These are phyloP conservation scores for Polytolypa hystricis DNA, from an alignment of 2,329 filamentous ascomycete species.

Conservation along the genomic window DNA sequence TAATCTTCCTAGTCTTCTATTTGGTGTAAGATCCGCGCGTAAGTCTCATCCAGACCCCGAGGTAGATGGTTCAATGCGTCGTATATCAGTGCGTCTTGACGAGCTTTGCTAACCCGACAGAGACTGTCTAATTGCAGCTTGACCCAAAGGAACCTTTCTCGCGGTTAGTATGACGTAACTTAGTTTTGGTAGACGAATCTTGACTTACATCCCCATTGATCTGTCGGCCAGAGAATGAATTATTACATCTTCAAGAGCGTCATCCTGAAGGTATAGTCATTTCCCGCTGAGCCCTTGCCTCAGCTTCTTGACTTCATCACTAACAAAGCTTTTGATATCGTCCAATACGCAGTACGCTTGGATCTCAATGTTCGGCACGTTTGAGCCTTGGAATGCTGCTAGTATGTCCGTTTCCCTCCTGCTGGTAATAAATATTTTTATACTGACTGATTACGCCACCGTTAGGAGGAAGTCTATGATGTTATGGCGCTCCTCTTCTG, in stretches of 20 bases:
- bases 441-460: background rate
- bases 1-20: background rate
- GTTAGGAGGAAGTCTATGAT: background rate
- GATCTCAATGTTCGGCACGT: background rate
- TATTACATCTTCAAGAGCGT: slow-evolving; percentile 1
- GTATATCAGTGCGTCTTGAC: background rate
- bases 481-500: background rate
- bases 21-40: background rate
- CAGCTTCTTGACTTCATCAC: background rate
- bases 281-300: background rate
- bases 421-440: slow-evolving; percentile 1
- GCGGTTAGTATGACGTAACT: background rate
- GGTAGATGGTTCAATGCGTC: background rate
- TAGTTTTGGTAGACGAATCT: background rate
- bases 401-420: background rate
- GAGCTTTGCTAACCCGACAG: background rate
- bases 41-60: background rate
- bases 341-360: background rate
- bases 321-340: slow-evolving; percentile 3
- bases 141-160: slow-evolving; percentile 2
- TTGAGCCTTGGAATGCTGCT: background rate
- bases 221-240: background rate
- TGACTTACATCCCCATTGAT: slow-evolving; percentile 2
- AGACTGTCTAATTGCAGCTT: slow-evolving; percentile 2
- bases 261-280: background rate